Evolutionary conservation across 208 protist species (phyloP).

Genomic region (Porcisia deanei): DNA sequence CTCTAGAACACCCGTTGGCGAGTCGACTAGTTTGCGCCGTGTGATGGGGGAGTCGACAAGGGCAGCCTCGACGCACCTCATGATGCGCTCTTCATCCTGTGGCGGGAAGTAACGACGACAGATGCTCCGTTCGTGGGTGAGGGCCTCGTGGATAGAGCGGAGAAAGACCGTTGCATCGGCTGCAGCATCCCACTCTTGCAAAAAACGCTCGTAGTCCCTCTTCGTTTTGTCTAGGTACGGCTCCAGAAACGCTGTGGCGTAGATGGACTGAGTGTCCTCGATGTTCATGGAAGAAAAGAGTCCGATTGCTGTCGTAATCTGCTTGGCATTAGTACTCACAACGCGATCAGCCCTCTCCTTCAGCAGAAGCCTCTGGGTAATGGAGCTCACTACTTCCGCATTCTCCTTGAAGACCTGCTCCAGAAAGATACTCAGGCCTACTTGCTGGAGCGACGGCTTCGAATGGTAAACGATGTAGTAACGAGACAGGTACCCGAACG

Average conservation of each 20-base stretch:
- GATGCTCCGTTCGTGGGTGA: constrained; percentile 52
- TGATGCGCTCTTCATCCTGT: constrained; percentile 54
- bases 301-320: constrained; percentile 61
- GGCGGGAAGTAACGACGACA: constrained; percentile 63
- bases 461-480: constrained; percentile 88
- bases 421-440: constrained; percentile 81
- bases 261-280: constrained; percentile 61
- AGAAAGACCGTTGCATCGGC: constrained; percentile 45
- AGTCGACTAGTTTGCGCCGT: constrained; percentile 44
- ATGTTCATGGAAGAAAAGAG: constrained; percentile 79
- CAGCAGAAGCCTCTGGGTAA: constrained; percentile 64
- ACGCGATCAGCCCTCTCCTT: constrained; percentile 33
- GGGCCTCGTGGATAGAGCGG: constrained; percentile 34
- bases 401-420: constrained; percentile 82
- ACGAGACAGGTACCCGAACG: constrained; percentile 85
- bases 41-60: constrained; percentile 56
- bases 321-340: constrained; percentile 30
- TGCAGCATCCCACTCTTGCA: constrained; percentile 42
- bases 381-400: constrained; percentile 45
- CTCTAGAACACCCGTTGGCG: constrained; percentile 44
- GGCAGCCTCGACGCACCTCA: constrained; percentile 58
- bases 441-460: constrained; percentile 78
- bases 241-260: constrained; percentile 71
- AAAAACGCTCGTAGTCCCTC: constrained; percentile 49
- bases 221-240: constrained; percentile 60